Evolutionary conservation across 192 early-diverging fungal genomes (phyloP), one percentile per base, ranked within the genome.

Genomic region (Coemansia sp.): DNA sequence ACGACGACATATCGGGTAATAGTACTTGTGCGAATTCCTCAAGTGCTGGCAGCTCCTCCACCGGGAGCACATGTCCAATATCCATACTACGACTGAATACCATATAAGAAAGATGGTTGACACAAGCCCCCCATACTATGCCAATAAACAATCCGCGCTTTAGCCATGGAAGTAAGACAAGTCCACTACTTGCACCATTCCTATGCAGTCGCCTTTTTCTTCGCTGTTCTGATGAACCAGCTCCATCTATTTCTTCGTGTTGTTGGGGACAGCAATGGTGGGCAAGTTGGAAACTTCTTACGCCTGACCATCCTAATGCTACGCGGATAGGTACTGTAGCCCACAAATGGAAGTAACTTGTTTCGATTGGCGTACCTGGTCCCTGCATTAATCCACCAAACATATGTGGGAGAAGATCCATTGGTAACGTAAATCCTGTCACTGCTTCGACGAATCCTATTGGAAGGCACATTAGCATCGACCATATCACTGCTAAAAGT

Each of bases 281-380:
- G 1, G 41, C 76, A 7, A 79, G 71, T 62, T 79, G 77, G 49
- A 67, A 64, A 38, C 77, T 68, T n/a, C 77, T 67, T 14, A 79
- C 77, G 18, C 77, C 77, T 5, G 77, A 64, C 77, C 77, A 79
- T 18, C 77, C 77, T 0, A 79, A 54, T 4, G 77, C 77, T 0
- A 74, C 68, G n/a, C 65, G 71, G n/a, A 71, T 69, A 0, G 77
- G 77, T 9, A 58, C 71, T 5, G 77, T 79, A 30, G 77, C 71
- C 77, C 77, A 79, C 2, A 79, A 60, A 28, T 79, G 71, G 51
- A 74, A 79, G 60, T 79, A 79, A 28, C 77, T 73, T 4, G 71
- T 79, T 47, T 79, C 77, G 49, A 79, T 69, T 14, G 77, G 77
- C 30, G 41, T 61, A 9, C 77, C 77, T 2, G 77, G 77, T 3